Base-by-base conservation (phyloP, 2,329 filamentous ascomycete species). In the Coniochaeta pulveracea region DNA sequence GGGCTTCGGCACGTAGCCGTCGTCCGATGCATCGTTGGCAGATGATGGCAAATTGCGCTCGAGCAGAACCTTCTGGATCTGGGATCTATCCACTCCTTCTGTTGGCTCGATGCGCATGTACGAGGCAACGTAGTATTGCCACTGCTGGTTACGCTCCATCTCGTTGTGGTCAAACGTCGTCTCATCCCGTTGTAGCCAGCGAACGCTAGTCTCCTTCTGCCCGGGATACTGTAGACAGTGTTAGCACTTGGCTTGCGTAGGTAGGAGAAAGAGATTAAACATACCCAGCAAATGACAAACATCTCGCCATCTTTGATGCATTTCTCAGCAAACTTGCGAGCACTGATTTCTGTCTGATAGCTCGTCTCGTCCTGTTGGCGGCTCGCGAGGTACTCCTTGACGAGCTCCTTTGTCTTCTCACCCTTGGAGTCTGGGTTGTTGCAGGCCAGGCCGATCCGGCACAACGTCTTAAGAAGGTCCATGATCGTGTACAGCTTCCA, bases 111-210 rank as follows among this genome's bases (percentile, higher is more conserved):
- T 72, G 41, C 85, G 84, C 44, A 85, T 83, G 56, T 83, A 96
- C 0, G 88, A 86, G 12, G 89, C 88, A 37, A 94, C 85, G 53
- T 98, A 98, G 60, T 93, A 93, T 47, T 89, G 84, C 91, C 91
- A 98, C 24, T 76, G 70, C 40, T 85, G 78, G 36, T 80, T 79
- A 33, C 78, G 73, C 49, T 91, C 81, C 64, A 94, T 80, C 44
- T 94, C 85, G 43, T 93, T 85, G 49, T 80, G 80, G 46, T 91
- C 86, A 53, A 94, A 85, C 0, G 93, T 81, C 25, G 75, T 76
- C 44, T 81, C 76, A 32, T 80, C 74, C 34, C 72, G 67, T 44
- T 76, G 72, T 32, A 81, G 58, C 68, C 74, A 77, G 27, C 85
- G 84, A 9, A 93, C 68, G 2, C 74, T 78, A 21, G 81, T 76